phyloP scores from a whole-genome alignment of 257 asterid genomes.

The Solanum bukasovii region DNA sequence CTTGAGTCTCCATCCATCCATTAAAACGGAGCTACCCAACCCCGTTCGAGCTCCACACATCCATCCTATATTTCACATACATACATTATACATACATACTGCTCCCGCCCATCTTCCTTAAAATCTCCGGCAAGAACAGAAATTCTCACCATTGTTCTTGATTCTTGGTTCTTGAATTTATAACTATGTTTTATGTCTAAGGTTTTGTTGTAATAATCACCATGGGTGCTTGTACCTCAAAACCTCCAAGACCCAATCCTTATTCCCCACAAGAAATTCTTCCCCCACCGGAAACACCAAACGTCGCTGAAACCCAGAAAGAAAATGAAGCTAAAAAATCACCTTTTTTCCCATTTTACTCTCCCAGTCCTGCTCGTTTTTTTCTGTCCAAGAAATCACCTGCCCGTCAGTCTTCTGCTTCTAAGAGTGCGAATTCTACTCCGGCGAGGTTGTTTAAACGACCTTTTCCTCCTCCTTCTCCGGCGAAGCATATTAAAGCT shows the following conservation, averaged over 20 bases:
- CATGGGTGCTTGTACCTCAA: slow-evolving; percentile 55
- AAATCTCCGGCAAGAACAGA: not conserved
- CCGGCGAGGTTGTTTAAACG: slow-evolving; percentile 26
- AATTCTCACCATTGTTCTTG: not conserved
- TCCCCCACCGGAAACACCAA: slow-evolving; percentile 9
- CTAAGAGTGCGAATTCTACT: slow-evolving; percentile 19
- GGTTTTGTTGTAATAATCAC: not conserved
- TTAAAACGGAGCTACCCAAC: not conserved
- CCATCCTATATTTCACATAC: not conserved
- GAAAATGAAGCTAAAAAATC: slow-evolving; percentile 10
- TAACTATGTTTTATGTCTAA: not conserved
- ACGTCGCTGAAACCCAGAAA: not conserved
- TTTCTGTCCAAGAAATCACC: slow-evolving; percentile 28
- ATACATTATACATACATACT: not conserved
- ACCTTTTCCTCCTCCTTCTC: slow-evolving; percentile 51
- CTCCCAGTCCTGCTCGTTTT: slow-evolving; percentile 21
- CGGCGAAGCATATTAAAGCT: slow-evolving; percentile 43
- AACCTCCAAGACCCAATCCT: slow-evolving; percentile 51
- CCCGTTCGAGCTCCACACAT: not conserved
- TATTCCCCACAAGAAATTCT: slow-evolving; percentile 17
- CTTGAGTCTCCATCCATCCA: not conserved
- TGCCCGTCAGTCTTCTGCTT: slow-evolving; percentile 10
- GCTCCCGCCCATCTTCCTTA: not conserved
- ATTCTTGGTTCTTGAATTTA: not conserved
- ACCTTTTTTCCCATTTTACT: slow-evolving; percentile 17